Conservation (phyloP, 2,329 filamentous ascomycete species). For the Juglanconis oblonga region DNA sequence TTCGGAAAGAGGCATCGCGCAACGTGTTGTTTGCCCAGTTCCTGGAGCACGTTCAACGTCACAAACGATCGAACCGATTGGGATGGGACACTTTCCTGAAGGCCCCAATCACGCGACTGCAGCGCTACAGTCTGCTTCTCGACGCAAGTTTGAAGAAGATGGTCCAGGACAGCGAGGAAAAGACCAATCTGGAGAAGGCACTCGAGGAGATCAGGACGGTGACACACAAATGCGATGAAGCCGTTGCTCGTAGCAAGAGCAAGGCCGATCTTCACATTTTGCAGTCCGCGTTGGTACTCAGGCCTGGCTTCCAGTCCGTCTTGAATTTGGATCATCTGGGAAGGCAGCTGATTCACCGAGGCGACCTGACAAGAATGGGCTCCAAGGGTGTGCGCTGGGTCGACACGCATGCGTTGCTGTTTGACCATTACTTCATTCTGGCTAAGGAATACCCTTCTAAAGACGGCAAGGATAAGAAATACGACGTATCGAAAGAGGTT, state of each 20-base stretch:
- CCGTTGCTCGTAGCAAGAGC: conserved; percentile 88
- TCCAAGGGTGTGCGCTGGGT: conserved; percentile 89
- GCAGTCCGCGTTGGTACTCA: conserved; percentile 75
- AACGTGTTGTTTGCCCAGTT: conserved; percentile 88
- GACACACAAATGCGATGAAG: conserved; percentile 84
- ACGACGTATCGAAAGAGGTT: conserved; percentile 88
- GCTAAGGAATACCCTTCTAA: conserved; percentile 76
- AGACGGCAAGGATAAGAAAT: conserved; percentile 72
- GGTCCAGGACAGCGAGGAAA: conserved; percentile 82
- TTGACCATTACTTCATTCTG: conserved; percentile 94
- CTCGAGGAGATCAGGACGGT: conserved; percentile 90
- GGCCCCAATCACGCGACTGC: conserved; percentile 85
- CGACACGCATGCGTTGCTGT: conserved; percentile 88
- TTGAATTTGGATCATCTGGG: conserved; percentile 94
- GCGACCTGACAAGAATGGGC: conserved; percentile 85
- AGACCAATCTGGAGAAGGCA: conserved; percentile 75
- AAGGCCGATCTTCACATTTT: conserved; percentile 88
- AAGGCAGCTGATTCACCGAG: conserved; percentile 81
- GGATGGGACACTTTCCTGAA: conserved; percentile 96
- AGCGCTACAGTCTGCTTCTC: conserved; percentile 83
- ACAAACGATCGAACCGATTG: conserved; percentile 77
- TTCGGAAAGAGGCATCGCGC: conserved; percentile 78
- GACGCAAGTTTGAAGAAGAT: conserved; percentile 82
- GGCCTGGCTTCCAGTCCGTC: conserved; percentile 84
- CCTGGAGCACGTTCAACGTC: conserved; percentile 72